Base-by-base conservation (phyloP, 1,284 basidiomycete genomes). In the Melampsora occidentalis region DNA sequence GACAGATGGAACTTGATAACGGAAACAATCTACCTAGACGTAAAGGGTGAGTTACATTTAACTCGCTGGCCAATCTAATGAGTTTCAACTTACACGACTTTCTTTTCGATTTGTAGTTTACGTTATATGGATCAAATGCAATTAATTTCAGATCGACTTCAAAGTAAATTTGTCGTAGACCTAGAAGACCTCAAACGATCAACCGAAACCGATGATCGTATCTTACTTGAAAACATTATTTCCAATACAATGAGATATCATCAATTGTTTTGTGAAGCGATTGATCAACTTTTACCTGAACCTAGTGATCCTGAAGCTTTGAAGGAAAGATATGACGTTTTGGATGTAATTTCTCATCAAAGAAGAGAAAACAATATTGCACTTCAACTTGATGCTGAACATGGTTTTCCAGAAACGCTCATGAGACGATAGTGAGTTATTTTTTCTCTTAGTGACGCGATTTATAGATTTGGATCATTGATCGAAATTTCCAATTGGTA, bases 71-170 rank as follows among this genome's bases (percentile, higher is more conserved):
- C 22, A 28, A n/a, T 14, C 53, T 62, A 28, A 33, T 42, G 35
- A 18, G n/a, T 7, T 18, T 16, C 14, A 62, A 39, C 61, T 42
- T 39, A 31, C 25, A 12, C 67, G 33, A 22, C 4, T n/a, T 46
- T 28, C 3, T 46, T 10, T 16, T 46, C 12, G 10, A 25, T n/a
- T n/a, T 68, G 67, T 65, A 72, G 65, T 10, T 83, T 89, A 28
- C 96, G 97, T 85, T 99, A 99, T 83, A 91, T 94, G 88, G 86
- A 88, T 70, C 91, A 95, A 82, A 86, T 99, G 83, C 92, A 95
- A 90, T 87, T 87, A 71, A 91, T 99, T 78, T 92, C 95, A 69
- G 97, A 99, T 84, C 88, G 96, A 63, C 91, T 96, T 78, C 91
- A 94, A 82, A 88, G 92, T 79, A 90, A 90, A 87, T 85, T 95